Evolutionary conservation across 805 yeast genomes (phyloP).

Genomic region (Zygosaccharomyces pseudorouxii): DNA sequence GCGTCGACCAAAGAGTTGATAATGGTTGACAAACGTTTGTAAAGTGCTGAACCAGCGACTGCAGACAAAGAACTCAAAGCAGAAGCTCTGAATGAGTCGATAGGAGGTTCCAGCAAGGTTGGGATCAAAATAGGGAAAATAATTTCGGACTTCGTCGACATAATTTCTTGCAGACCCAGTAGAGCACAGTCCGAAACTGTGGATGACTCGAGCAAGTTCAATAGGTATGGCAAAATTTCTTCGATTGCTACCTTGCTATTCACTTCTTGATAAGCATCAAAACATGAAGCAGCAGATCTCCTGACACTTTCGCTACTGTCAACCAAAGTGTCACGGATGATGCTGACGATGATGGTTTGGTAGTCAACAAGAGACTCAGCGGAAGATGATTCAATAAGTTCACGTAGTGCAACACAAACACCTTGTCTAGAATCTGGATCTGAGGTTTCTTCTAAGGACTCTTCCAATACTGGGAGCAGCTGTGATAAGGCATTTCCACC

Average conservation of each 20-base stretch:
- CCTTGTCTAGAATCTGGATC: constrained; percentile 92
- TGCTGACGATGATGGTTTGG: constrained; percentile 64
- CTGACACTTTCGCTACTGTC: constrained; percentile 73
- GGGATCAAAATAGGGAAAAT: constrained; percentile 94
- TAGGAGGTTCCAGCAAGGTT: constrained; percentile 73
- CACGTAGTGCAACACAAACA: constrained; percentile 88
- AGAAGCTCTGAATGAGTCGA: constrained; percentile 77
- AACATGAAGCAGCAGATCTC: constrained; percentile 86
- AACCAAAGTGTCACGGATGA: constrained; percentile 73
- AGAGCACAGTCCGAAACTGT: constrained; percentile 69
- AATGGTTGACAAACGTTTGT: constrained; percentile 66
- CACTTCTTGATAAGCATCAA: constrained; percentile 77
- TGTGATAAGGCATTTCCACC: constrained; percentile 83
- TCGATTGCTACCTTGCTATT: constrained; percentile 85
- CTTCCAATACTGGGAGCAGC: constrained; percentile 78
- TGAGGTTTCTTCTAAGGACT: constrained; percentile 49
- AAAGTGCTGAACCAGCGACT: constrained; percentile 81
- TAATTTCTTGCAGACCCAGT: constrained; percentile 82
- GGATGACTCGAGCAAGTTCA: constrained; percentile 58
- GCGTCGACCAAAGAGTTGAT: constrained; percentile 70
- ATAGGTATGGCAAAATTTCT: constrained; percentile 78
- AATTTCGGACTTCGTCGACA: constrained; percentile 83
- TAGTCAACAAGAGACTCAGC: constrained; percentile 55
- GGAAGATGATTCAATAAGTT: constrained; percentile 72
- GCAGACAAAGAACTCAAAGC: constrained; percentile 84